Conservation (phyloP, 345 rosid species). For the Rhodamnia rubescens region DNA sequence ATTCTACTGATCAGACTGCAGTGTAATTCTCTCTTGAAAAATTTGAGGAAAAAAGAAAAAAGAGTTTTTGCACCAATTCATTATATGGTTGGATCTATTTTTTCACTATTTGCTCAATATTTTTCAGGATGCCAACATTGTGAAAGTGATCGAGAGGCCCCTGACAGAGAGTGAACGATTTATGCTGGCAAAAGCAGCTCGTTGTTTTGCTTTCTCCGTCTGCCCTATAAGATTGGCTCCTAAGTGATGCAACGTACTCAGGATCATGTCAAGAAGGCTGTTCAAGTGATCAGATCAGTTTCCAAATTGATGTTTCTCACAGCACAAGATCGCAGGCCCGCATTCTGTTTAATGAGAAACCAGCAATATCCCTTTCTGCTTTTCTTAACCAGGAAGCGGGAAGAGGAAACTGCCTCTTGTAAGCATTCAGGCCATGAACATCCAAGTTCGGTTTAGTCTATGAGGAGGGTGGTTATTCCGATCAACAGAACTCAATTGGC, state of each 20-base stretch:
- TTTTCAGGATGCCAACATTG: conserved; percentile 65
- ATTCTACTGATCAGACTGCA: background rate
- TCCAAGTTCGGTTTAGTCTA: background rate
- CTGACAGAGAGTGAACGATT: conserved; percentile 84
- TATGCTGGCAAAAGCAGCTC: conserved; percentile 87
- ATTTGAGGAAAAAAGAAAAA: background rate
- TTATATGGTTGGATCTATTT: background rate
- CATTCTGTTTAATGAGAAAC: background rate
- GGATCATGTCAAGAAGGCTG: background rate
- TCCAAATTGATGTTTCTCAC: background rate
- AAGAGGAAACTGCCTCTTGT: background rate
- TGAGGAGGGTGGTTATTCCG: background rate
- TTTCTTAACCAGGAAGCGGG: background rate
- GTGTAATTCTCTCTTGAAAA: background rate
- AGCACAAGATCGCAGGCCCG: background rate
- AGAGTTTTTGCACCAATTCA: background rate
- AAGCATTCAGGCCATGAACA: background rate
- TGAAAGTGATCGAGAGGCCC: conserved; percentile 82
- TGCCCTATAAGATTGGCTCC: conserved; percentile 77
- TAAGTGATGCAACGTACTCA: conserved; percentile 17
- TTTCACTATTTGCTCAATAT: conserved; percentile 1
- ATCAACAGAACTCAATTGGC: background rate
- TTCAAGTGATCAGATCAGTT: background rate
- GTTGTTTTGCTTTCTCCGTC: conserved; percentile 74
- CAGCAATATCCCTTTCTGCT: background rate